Conservation (phyloP, 495 filamentous ascomycete genomes). For the Hypoxylon fragiforme region DNA sequence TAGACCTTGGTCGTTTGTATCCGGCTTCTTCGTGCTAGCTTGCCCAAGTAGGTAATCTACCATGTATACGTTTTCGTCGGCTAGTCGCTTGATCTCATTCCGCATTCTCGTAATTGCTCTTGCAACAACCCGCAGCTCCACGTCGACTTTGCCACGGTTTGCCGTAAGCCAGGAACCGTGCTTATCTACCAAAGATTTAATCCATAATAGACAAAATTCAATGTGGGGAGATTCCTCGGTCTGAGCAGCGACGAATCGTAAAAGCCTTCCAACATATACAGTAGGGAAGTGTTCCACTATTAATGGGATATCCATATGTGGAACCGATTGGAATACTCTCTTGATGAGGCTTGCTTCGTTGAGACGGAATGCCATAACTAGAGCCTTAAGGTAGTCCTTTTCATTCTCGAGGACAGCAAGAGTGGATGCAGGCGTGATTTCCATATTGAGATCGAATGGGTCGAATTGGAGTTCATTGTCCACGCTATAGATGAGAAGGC, state of each 20-base stretch:
- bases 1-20: slow-evolving; percentile 2
- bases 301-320: slow-evolving; percentile 71
- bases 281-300: slow-evolving; percentile 78
- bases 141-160: slow-evolving; percentile 71
- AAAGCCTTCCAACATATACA: slow-evolving; percentile 80
- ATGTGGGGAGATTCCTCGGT: slow-evolving; percentile 90
- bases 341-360: slow-evolving; percentile 78
- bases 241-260: slow-evolving; percentile 83
- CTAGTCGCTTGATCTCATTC: slow-evolving; percentile 70
- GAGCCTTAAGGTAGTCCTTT: slow-evolving; percentile 82
- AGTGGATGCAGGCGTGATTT: slow-evolving; percentile 82
- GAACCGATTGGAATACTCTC: slow-evolving; percentile 82
- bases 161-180: slow-evolving; percentile 85
- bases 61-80: slow-evolving; percentile 83
- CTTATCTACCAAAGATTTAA: slow-evolving; percentile 76
- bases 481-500: slow-evolving; percentile 86
- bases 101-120: slow-evolving; percentile 76
- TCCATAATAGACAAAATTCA: slow-evolving; percentile 92
- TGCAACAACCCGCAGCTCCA: slow-evolving; percentile 78
- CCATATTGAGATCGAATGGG: slow-evolving; percentile 92
- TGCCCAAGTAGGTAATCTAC: slow-evolving; percentile 75
- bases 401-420: slow-evolving; percentile 72
- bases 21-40: slow-evolving; percentile 30
- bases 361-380: slow-evolving; percentile 95
- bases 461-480: slow-evolving; percentile 83